These are phyloP conservation scores for Fusarium succisae DNA, from an alignment of 2,329 filamentous ascomycete genomes.

Conservation along the genomic window DNA sequence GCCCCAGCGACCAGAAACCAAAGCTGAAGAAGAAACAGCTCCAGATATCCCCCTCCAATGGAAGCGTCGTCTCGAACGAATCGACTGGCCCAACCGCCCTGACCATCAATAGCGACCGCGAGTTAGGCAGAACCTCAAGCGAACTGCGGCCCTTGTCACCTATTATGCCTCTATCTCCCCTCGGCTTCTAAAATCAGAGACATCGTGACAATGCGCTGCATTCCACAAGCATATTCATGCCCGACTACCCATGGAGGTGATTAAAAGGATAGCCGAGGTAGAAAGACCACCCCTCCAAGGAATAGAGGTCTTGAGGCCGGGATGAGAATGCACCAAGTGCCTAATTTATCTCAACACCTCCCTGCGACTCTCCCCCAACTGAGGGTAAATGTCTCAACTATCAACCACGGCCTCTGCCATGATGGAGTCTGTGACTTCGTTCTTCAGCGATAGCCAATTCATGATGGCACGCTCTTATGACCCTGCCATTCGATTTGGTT, in stretches of 20 bases:
- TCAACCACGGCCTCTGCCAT: not conserved
- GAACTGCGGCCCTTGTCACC: conserved; percentile 69
- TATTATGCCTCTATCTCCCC: conserved; percentile 72
- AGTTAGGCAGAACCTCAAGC: conserved; percentile 42
- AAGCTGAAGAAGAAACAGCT: conserved; percentile 56
- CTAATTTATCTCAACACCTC: not conserved
- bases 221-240: not conserved
- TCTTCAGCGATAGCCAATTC: conserved; percentile 37
- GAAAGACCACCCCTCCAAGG: not conserved
- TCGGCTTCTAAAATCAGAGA: conserved; percentile 59
- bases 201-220: conserved; percentile 10
- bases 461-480: conserved; percentile 51
- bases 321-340: not conserved
- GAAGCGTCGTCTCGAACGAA: conserved; percentile 54
- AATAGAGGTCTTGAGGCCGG: not conserved
- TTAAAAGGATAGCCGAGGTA: not conserved
- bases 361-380: not conserved
- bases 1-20: conserved; percentile 34
- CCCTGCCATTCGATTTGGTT: conserved; percentile 27
- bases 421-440: conserved; percentile 25
- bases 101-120: conserved; percentile 55
- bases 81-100: conserved; percentile 58
- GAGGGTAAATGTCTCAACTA: not conserved
- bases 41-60: conserved; percentile 53
- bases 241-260: not conserved